Base-by-base conservation (phyloP, 257 asterid genomes). In the Nicotiana benthamiana region DNA sequence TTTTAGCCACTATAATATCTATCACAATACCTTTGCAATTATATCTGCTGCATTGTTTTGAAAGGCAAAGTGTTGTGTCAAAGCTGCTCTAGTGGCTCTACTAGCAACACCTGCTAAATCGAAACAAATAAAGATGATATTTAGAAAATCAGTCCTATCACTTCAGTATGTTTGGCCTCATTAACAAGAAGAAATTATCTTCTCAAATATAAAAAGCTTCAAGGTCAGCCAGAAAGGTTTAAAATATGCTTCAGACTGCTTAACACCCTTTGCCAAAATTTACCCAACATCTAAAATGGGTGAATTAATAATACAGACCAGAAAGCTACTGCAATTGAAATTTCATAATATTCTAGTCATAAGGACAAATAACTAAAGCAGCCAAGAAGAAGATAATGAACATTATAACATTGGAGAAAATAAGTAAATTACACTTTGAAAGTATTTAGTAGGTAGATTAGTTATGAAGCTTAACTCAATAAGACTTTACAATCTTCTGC, bases 11-110 rank as follows among this genome's bases (percentile, higher is more conserved):
- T 0, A 4, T 79, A 79, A 32, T 52, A 56, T 22, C 51, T 26
- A n/a, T 64, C 53, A 24, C 46, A 51, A 75, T 87, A 93, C 99
- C 97, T 93, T 95, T 27, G 99, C 99, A 76, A 97, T 92, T 86
- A 95, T 95, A 85, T 95, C 99, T 9, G 98, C 98, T 60, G 97
- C 99, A 87, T 95, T 95, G 80, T 91, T 90, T 91, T 95, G 96
- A 77, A 95, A 98, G 64, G 99, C 97, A 87, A 95, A 95, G 81
- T 95, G 99, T 82, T 93, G 99, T 0, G 99, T 92, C 87, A 95
- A 86, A 86, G 98, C 99, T 6, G 99, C 99, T 90, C 98, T 90
- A 77, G 99, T 95, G 81, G 99, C 96, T 80, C 97, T 98, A 89
- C 99, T 95, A 81, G 99, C 98, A 83, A 95, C 99, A 34, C 99